Base-by-base conservation (phyloP, 2,329 filamentous ascomycete species). In the Epichloe brachyelytri region DNA sequence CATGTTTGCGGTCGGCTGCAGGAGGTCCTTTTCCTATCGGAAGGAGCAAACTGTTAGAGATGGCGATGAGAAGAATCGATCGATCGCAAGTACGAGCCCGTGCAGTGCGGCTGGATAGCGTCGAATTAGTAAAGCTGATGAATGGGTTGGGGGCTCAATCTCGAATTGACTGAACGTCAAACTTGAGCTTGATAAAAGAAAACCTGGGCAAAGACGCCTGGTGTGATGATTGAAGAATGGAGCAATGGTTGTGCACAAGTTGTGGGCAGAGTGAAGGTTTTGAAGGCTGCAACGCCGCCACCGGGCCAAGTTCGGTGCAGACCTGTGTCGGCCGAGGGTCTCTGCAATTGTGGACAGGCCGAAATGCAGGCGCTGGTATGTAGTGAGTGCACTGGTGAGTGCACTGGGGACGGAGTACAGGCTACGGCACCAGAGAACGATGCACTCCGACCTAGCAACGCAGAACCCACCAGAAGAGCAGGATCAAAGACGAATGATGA, bases 1-100 rank as follows among this genome's bases (percentile, higher is more conserved):
- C 73, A 76, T 76, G 39, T 61, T 70, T 60, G 56, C 57, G 49
- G 55, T 54, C 54, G 52, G 43, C 36, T 46, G 46, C 46, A 38
- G 37, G 40, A 56, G 52, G 56, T 58, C 55, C 57, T 54, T 60
- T 58, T 56, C 56, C 48, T 51, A 43, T 14, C 45, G 54, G 55
- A 59, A 54, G 51, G 48, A 59, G 50, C 55, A 51, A 44, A 33
- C 15, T 53, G 15, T 33, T 39, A 1, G 36, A 37, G 10, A 7
- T 39, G 19, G 10, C 15, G 48, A 39, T 30, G n/a, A 17, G 36
- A 19, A 19, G 37, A 15, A 36, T 36, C 12, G 38, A 34, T 17
- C 14, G 14, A 34, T 26, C 14, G 6, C 6, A 17, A 30, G 38
- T 30, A 20, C 40, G 8, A 14, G 45, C 15, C 37, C 41, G 14